Evolutionary conservation across 78 protist genomes (phyloP).

Genomic region (Bigelowiella natans): DNA sequence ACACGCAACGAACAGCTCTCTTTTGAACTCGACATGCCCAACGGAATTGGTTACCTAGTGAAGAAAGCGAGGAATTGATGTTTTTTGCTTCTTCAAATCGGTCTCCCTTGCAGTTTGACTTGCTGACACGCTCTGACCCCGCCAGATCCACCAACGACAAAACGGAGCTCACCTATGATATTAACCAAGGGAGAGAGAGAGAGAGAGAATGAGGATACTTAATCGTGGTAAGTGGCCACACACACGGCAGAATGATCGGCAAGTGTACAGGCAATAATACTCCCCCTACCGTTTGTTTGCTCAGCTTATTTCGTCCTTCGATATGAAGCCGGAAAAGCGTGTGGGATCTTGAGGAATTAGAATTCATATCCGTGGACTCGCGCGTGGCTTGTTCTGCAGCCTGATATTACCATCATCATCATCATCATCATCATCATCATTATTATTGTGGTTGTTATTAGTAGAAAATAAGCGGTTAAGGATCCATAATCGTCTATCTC

Average conservation of each 20-base stretch:
- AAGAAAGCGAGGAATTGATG: slow-evolving; percentile 59
- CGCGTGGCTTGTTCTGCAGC: not conserved
- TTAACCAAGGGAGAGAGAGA: too few relatives aligned
- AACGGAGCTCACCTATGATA: not conserved
- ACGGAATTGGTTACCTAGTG: slow-evolving; percentile 39
- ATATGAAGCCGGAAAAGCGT: not conserved
- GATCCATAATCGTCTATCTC: too few relatives aligned
- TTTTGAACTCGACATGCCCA: not conserved
- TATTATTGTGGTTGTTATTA: too few relatives aligned
- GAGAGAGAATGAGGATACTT: too few relatives aligned
- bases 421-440: too few relatives aligned
- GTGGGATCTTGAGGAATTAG: not conserved
- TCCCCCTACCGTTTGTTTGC: not conserved
- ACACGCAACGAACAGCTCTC: not conserved
- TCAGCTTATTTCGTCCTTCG: not conserved
- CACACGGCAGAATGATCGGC: too few relatives aligned
- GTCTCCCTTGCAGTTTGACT: not conserved
- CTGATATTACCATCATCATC: too few relatives aligned
- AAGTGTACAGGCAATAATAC: not conserved
- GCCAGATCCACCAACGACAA: slow-evolving; percentile 28
- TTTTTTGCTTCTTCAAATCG: slow-evolving; percentile 18
- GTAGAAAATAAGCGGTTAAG: too few relatives aligned
- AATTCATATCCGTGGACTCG: not conserved
- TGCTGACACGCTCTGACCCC: slow-evolving; percentile 28
- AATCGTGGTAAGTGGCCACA: too few relatives aligned